Evolutionary conservation across 495 filamentous ascomycete species (phyloP).

Genomic region (Neohortaea acidophila): DNA sequence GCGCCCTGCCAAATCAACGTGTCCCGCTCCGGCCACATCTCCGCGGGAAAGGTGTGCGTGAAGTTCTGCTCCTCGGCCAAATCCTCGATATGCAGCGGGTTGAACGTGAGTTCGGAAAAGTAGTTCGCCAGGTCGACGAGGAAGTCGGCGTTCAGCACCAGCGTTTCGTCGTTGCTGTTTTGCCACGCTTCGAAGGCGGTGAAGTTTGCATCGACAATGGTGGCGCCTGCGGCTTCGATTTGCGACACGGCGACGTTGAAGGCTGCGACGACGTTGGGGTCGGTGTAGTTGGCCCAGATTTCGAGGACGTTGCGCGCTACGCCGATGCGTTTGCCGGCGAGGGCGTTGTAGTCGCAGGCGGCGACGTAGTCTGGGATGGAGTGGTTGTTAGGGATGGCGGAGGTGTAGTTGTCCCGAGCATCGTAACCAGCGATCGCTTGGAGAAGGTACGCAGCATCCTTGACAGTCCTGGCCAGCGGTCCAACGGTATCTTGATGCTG

Average conservation of each 20-base stretch:
- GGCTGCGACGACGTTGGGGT: conserved; percentile 26
- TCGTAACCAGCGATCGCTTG: conserved; percentile 46
- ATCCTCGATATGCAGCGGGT: conserved; percentile 24
- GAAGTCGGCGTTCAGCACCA: conserved; percentile 27
- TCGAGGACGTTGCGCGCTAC: conserved; percentile 36
- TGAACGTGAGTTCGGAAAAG: conserved; percentile 28
- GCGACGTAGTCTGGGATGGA: conserved; percentile 35
- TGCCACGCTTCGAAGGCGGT: conserved; percentile 28
- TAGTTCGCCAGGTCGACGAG: conserved; percentile 23
- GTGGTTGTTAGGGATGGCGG: conserved; percentile 33
- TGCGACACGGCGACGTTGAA: conserved; percentile 33
- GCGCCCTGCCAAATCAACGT: conserved; percentile 34
- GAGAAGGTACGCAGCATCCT: conserved; percentile 51
- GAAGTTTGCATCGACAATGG: conserved; percentile 39
- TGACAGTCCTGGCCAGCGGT: conserved; percentile 48
- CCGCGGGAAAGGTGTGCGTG: conserved; percentile 30
- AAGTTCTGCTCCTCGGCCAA: conserved; percentile 31
- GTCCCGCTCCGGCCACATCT: conserved; percentile 37
- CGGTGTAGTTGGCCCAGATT: conserved; percentile 11
- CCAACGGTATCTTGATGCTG: conserved; percentile 51
- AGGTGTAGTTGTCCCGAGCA: conserved; percentile 37
- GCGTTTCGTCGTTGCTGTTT: conserved; percentile 16
- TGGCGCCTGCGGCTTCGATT: conserved; percentile 35
- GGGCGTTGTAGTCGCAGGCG: conserved; percentile 34
- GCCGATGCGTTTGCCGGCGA: conserved; percentile 37